Base-by-base conservation (phyloP, 371 early-diverging fungal species). In the Choanephora cucurbitarum region DNA sequence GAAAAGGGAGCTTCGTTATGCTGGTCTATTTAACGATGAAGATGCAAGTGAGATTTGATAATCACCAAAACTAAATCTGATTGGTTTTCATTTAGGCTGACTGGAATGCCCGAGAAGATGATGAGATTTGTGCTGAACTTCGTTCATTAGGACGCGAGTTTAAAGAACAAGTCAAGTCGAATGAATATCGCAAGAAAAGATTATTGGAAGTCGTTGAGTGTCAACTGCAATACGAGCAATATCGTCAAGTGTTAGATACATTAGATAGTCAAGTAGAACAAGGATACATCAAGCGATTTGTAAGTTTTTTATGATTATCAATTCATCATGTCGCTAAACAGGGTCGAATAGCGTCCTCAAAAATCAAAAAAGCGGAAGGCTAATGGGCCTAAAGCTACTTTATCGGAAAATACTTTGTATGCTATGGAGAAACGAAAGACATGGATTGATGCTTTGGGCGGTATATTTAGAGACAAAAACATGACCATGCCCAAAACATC, bases 221-320 rank as follows among this genome's bases (percentile, higher is more conserved):
- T 33, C 87, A 91, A 66, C 77, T 92, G 44, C 94, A 89, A 3
- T 92, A 79, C 66, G 95, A 96, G 62, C 92, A 96, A 68, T 95
- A 92, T 72, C 84, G 84, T 23, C 82, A 85, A 43, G 88, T 96
- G 7, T 73, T 96, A 55, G 95, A 95, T 57, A 91, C 89, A 44
- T 69, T 92, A 28, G 92, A 95, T 65, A 84, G 84, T 59, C 91
- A 91, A 63, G 87, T 95, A 10, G 95, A 93, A 60, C 85, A 86
- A 58, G 84, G 88, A 45, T 96, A 90, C 61, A 63, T 83, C 39
- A 93, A 93, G 69, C 79, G 96, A 65, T 88, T 87, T 73, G 91
- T 91, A 80, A 79, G 85, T 82, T n/a, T n/a, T n/a, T n/a, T n/a
- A n/a, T n/a, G n/a, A n/a, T n/a, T n/a, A n/a, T n/a, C n/a, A n/a